Base-by-base conservation (phyloP, 768 basidiomycete genomes). In the Pisolithus albus region DNA sequence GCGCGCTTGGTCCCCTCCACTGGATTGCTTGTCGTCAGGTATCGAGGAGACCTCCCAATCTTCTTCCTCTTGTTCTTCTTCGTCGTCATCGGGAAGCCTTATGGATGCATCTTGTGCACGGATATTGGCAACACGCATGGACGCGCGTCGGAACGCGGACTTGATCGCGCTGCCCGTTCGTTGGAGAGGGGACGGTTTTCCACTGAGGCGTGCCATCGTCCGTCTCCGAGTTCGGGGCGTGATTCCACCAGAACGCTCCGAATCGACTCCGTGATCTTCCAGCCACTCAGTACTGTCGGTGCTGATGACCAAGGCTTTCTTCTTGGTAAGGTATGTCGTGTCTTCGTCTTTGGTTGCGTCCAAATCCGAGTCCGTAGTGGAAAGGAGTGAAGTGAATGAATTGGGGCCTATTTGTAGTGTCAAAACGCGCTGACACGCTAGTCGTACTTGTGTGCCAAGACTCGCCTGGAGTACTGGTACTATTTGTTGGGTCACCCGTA, bases 61-160 rank as follows among this genome's bases (percentile, higher is more conserved):
- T 5, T 60, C 53, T 30, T 59, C 55, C 6, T 55, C 56, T 16
- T 34, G 34, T 5, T 52, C 59, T 34, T 66, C 71, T 30, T 74
- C 73, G 38, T 74, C 74, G 2, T 60, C 75, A 47, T 84, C 82
- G 6, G 64, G 70, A 24, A 86, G 60, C 28, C 79, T 72, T 16
- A 84, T 63, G 52, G 83, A 83, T 15, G 77, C 77, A 51, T 83
- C 83, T 13, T 73, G 70, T 2, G 79, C 80, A 7, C 80, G 80
- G 50, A 93, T 65, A 61, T 90, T 91, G 41, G 89, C 90, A n/a
- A 93, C 88, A 15, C 91, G 82, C 53, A 85, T 63, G 9, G 86
- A 88, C 46, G 83, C 82, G 19, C 84, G 74, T 11, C 78, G 75
- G 6, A 89, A 55, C 26, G 86, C 75, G 26, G 74, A 70, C 58